Evolutionary conservation across 768 basidiomycete species (phyloP).

Genomic region (Fibroporia radiculosa): DNA sequence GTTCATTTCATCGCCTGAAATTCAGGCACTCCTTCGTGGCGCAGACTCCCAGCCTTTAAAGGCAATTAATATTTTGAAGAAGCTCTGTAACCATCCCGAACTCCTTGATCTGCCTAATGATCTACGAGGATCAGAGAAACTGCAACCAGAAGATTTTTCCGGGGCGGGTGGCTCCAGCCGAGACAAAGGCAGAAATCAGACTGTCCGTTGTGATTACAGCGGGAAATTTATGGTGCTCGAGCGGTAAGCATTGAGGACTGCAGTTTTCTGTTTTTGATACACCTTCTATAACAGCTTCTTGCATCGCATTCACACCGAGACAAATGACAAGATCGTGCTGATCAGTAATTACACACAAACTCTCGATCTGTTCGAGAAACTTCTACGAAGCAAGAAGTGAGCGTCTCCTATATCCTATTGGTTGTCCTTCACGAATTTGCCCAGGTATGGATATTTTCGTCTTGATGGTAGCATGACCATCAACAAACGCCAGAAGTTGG

Average conservation of each 20-base stretch:
- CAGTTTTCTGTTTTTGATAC: background rate
- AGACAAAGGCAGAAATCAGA: slow-evolving; percentile 35
- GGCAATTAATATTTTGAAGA: slow-evolving; percentile 91
- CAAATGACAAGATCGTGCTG: slow-evolving; percentile 90
- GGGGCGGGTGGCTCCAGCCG: slow-evolving; percentile 40
- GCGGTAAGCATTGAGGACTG: slow-evolving; percentile 39
- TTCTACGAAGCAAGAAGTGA: slow-evolving; percentile 81
- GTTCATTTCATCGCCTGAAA: slow-evolving; percentile 90
- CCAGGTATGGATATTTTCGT: slow-evolving; percentile 85
- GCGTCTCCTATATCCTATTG: slow-evolving; percentile 11
- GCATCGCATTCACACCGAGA: slow-evolving; percentile 71
- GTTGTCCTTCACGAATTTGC: slow-evolving; percentile 5
- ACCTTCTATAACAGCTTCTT: slow-evolving; percentile 53
- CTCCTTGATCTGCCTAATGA: slow-evolving; percentile 80
- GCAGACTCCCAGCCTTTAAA: slow-evolving; percentile 90
- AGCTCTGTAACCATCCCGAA: slow-evolving; percentile 93
- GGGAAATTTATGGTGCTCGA: slow-evolving; percentile 94
- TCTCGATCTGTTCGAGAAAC: slow-evolving; percentile 84
- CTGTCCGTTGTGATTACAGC: slow-evolving; percentile 73
- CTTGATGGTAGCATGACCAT: slow-evolving; percentile 95
- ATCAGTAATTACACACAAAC: slow-evolving; percentile 98
- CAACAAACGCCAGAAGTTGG: slow-evolving; percentile 87
- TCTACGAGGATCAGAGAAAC: slow-evolving; percentile 68
- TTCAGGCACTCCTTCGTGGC: slow-evolving; percentile 82
- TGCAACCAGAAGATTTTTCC: slow-evolving; percentile 78